Conservation (phyloP, 176 grass and related monocot genomes). For the Echinochloa phyllopogon region DNA sequence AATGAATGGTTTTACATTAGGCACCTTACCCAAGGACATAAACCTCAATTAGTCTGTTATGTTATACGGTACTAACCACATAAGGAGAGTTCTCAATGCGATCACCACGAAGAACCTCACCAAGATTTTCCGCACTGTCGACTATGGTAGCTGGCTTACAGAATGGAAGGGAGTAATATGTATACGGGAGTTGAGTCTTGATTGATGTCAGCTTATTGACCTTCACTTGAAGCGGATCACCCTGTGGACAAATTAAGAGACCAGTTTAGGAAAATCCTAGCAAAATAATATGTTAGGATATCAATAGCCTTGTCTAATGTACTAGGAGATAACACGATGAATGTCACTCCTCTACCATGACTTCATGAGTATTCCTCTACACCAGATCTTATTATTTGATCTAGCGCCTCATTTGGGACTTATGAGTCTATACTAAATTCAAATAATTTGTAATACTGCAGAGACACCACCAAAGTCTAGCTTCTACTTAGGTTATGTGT, state of each 20-base stretch:
- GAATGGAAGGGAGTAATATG: conserved; percentile 70
- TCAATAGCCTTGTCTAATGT: neutral
- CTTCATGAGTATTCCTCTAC: neutral
- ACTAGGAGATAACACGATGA: neutral
- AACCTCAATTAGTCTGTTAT: conserved; percentile 6
- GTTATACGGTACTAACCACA: conserved; percentile 42
- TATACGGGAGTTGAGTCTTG: conserved; percentile 67
- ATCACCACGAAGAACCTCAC: conserved; percentile 74
- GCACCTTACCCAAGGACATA: conserved; percentile 8
- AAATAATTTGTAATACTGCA: neutral
- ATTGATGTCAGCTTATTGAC: conserved; percentile 68
- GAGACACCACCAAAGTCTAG: neutral
- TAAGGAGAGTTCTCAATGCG: conserved; percentile 76
- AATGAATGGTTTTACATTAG: neutral
- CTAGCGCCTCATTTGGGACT: neutral
- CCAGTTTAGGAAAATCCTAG: neutral
- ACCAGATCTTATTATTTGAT: neutral
- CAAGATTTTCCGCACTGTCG: conserved; percentile 65
- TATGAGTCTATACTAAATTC: neutral
- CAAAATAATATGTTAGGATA: conserved; percentile 10
- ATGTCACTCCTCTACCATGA: neutral
- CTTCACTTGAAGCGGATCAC: conserved; percentile 53
- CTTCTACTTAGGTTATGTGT: neutral
- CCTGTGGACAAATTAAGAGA: conserved; percentile 38
- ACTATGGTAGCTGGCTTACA: conserved; percentile 58